Conservation (phyloP, 2,329 filamentous ascomycete species). For the Chrysoporthe deuterocubensis region DNA sequence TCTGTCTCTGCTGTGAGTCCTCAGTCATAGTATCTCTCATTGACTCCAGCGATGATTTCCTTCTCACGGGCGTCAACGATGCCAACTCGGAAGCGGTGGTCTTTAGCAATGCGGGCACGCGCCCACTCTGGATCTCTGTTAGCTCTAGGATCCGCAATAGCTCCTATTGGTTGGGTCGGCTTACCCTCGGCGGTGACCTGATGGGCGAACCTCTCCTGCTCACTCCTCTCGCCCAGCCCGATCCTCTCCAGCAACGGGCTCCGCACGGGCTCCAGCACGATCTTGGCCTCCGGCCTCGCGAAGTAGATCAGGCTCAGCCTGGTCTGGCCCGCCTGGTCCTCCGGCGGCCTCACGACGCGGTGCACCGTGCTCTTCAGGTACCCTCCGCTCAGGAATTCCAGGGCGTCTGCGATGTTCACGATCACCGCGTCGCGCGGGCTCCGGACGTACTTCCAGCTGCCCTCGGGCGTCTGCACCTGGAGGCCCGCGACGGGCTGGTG, state of each 20-base stretch:
- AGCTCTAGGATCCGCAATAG: neutral
- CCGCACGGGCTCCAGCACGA: constrained; percentile 32
- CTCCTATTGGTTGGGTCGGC: neutral
- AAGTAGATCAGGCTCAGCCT: constrained; percentile 37
- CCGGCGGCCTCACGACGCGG: constrained; percentile 34
- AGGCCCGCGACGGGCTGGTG: constrained; percentile 59
- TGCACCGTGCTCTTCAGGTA: constrained; percentile 37
- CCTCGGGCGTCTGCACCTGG: constrained; percentile 50
- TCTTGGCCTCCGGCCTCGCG: constrained; percentile 34
- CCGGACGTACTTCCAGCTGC: constrained; percentile 36
- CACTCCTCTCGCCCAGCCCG: constrained; percentile 29
- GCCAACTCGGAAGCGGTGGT: constrained; percentile 34
- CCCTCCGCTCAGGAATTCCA: constrained; percentile 45
- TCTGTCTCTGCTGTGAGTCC: neutral
- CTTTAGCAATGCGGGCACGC: constrained; percentile 34
- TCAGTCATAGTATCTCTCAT: constrained; percentile 32
- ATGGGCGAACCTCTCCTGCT: constrained; percentile 31
- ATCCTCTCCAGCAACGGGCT: constrained; percentile 22
- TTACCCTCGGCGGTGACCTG: constrained; percentile 36
- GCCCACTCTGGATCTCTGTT: constrained; percentile 32
- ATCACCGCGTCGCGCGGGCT: constrained; percentile 44
- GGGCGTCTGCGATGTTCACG: constrained; percentile 51
- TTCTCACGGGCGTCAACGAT: constrained; percentile 32
- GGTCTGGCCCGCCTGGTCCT: constrained; percentile 33
- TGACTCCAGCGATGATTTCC: constrained; percentile 34